A percentile compares a stretch with the other conserved stretches of the same genome.
Conservation (phyloP, 176 grass and related monocot genomes). For the Raddia guianensis region DNA sequence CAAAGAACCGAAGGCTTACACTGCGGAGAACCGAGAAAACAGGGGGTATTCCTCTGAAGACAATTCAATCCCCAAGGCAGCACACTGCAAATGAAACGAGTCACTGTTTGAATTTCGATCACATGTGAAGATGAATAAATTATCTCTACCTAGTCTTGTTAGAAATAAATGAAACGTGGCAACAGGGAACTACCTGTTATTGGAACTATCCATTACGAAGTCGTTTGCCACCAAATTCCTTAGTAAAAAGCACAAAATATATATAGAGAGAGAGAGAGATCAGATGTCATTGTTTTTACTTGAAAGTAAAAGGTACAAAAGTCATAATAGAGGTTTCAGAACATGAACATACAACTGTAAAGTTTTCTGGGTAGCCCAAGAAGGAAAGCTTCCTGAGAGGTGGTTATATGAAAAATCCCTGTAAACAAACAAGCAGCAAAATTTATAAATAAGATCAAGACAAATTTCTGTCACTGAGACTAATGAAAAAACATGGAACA, state of each 20-base stretch:
- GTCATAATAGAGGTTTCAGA: not conserved
- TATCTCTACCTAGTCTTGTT: not conserved
- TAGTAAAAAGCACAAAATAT: constrained; percentile 26
- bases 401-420: constrained; percentile 96
- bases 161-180: not conserved
- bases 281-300: constrained; percentile 4
- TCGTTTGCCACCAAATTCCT: constrained; percentile 92
- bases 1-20: constrained; percentile 45
- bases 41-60: constrained; percentile 65
- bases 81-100: constrained; percentile 43
- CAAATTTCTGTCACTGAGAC: not conserved
- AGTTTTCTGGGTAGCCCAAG: constrained; percentile 66
- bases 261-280: not conserved
- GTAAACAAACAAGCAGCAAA: constrained; percentile 18
- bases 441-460: constrained; percentile 8
- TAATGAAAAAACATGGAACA: not conserved
- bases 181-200: constrained; percentile 55
- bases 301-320: constrained; percentile 11
- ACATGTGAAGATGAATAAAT: not conserved
- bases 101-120: constrained; percentile 11
- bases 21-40: constrained; percentile 57
- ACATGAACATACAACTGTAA: constrained; percentile 64
- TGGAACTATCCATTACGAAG: constrained; percentile 62
- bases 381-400: constrained; percentile 78
- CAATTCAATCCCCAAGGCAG: constrained; percentile 63